Base-by-base conservation (phyloP, 192 early-diverging fungal genomes). In the Coemansia sp. region DNA sequence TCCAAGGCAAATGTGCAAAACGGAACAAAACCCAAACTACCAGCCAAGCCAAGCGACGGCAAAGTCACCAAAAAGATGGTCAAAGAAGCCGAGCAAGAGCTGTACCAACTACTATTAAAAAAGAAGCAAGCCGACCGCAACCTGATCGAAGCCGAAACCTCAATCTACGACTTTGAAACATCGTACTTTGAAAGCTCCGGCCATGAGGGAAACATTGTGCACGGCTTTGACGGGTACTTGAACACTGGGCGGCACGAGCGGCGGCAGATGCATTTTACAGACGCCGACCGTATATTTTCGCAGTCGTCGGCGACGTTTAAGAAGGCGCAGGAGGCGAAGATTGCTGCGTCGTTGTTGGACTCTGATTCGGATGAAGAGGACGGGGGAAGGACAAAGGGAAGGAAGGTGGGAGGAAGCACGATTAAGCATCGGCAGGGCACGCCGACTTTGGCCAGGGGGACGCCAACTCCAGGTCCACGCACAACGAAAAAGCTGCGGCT, bases 181-280 rank as follows among this genome's bases (percentile, higher is more conserved):
- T 90, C 90, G 8, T 96, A 96, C 67, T 80, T 96, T 29, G 94
- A 96, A 75, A 92, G 91, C 57, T 94, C 93, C 0, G 86, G 85
- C 4, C 83, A 85, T 5, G 85, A 89, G 21, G 94, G 94, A 27
- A 96, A 96, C 65, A 89, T 96, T 60, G 89, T 95, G 43, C 81
- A 86, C 38, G 94, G 94, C 1, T 96, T 94, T 60, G 93, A 94
- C 10, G 91, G 90, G 1, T 96, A 96, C 66, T 73, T 95, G 53
- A 86, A 81, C 49, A 84, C 77, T 23, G 68, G 85, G 22, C 75
- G 85, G 4, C 79, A 85, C 22, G 84, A 86, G 57, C 86, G 87
- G 51, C 82, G 73, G 66, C 65, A 76, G 61, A 57, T 66, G 52
- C 90, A 89, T 60, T 87, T 93, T 63, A 85, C 79, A 1, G 92